phyloP scores from a whole-genome alignment of 306 rosid genomes.

The Spatholobus suberectus region DNA sequence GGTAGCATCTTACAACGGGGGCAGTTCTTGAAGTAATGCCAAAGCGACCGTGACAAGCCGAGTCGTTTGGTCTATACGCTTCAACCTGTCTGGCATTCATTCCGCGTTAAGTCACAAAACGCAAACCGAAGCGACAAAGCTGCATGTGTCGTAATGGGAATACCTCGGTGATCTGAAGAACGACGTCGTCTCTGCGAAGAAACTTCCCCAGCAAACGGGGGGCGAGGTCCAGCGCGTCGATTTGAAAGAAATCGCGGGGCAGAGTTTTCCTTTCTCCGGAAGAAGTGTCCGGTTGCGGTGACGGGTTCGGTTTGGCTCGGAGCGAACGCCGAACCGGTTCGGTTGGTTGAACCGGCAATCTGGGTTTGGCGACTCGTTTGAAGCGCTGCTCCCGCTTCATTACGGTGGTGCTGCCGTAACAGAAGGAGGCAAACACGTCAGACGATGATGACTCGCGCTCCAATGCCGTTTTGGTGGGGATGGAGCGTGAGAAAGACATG shows the following conservation, averaged over 20 bases:
- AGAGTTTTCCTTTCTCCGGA: constrained; percentile 46
- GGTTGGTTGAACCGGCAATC: constrained; percentile 15
- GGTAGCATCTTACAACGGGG: constrained; percentile 72
- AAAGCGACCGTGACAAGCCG: constrained; percentile 91
- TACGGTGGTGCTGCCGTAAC: constrained; percentile 38
- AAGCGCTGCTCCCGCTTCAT: constrained; percentile 61
- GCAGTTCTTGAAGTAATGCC: constrained; percentile 93
- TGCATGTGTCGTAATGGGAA: background rate
- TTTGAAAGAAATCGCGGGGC: constrained; percentile 64
- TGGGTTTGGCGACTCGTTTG: constrained; percentile 62
- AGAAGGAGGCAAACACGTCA: constrained; percentile 37
- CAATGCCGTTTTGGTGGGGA: constrained; percentile 3
- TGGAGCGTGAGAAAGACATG: constrained; percentile 1
- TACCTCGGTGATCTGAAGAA: constrained; percentile 93
- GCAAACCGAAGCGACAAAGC: background rate
- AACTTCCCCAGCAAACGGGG: constrained; percentile 89
- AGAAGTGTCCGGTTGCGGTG: constrained; percentile 36
- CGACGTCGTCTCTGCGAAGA: constrained; percentile 77
- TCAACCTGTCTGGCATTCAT: constrained; percentile 63
- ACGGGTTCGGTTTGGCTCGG: constrained; percentile 34
- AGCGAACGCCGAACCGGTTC: constrained; percentile 38
- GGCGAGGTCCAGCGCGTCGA: constrained; percentile 86
- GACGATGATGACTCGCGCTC: constrained; percentile 13
- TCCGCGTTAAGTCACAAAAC: constrained; percentile 29
- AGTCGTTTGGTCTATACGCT: constrained; percentile 86